Base-by-base conservation (phyloP, 768 basidiomycete species). In the Phanerochaete carnosa region DNA sequence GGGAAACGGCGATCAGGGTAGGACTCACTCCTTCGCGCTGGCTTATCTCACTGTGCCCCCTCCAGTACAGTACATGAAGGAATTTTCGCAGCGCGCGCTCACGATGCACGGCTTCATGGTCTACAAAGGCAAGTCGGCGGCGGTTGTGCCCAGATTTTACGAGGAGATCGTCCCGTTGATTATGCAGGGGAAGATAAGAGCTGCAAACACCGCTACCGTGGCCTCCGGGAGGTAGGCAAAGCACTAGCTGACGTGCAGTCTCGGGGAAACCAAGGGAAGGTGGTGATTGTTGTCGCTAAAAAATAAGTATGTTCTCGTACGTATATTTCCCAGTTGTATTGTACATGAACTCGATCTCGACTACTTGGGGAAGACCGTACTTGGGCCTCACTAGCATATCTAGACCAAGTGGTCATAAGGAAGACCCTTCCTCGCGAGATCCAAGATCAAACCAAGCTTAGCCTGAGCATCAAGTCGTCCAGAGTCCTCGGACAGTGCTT, bases 221-320 rank as follows among this genome's bases (percentile, higher is more conserved):
- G 39, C 12, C 25, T 62, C 2, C 13, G 45, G 35, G 37, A 62
- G 57, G 57, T 35, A 1, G 47, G 46, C 7, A 28, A 50, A 50
- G 55, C 61, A 8, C 49, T 62, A 8, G 61, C 50, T 4, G 55
- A 50, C 37, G 43, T 62, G 9, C 61, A 62, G 13, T 8, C 15
- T 15, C 56, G 61, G 15, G 35, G n/a, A 15, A 57, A 62, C 37
- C 45, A 22, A 23, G 61, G 61, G 9, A 62, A 62, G 51, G 33
- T 57, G 9, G 23, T 62, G 4, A 51, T 62, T 13, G 16, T 57
- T 3, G 61, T 62, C 16, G 61, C 57, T 12, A 47, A 61, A 16
- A 51, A 59, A 45, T 60, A n/a, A n/a, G n/a, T n/a, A n/a, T n/a
- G n/a, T n/a, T n/a, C n/a, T n/a, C n/a, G n/a, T n/a, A n/a, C n/a